Percentiles rank a stretch among this genome's conserved stretches.
These are phyloP conservation scores for Sporothrix brasiliensis DNA, from an alignment of 2,329 filamentous ascomycete species.

Conservation along the genomic window DNA sequence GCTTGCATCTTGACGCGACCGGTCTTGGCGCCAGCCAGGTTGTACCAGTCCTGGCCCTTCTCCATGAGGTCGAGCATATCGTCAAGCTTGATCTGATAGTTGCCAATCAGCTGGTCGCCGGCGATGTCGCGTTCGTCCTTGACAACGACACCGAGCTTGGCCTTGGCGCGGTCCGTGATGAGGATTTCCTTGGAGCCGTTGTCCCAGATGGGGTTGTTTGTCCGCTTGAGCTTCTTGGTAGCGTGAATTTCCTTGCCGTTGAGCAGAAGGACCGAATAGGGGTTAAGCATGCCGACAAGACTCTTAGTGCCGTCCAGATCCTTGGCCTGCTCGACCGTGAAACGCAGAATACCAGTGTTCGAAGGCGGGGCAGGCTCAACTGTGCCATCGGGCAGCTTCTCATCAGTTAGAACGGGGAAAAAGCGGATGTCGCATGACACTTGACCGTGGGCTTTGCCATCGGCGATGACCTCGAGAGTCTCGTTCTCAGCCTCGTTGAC, in stretches of 20 bases:
- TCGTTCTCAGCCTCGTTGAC: slow-evolving; percentile 80
- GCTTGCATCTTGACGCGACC: slow-evolving; percentile 88
- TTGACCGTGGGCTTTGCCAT: slow-evolving; percentile 80
- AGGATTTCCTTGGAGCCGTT: slow-evolving; percentile 91
- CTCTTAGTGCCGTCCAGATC: slow-evolving; percentile 92
- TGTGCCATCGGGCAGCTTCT: slow-evolving; percentile 74
- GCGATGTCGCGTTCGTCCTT: slow-evolving; percentile 91
- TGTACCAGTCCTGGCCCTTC: slow-evolving; percentile 96
- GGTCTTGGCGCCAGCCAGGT: slow-evolving; percentile 75
- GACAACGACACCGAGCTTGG: slow-evolving; percentile 86
- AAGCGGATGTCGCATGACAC: slow-evolving; percentile 84
- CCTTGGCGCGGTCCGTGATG: slow-evolving; percentile 88
- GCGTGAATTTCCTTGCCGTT: slow-evolving; percentile 90
- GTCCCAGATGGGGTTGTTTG: slow-evolving; percentile 96
- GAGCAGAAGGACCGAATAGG: slow-evolving; percentile 83
- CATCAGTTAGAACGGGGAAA: slow-evolving; percentile 84
- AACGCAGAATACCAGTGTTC: slow-evolving; percentile 90
- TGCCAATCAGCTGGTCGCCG: slow-evolving; percentile 81
- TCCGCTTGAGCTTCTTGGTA: slow-evolving; percentile 92
- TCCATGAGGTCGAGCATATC: slow-evolving; percentile 89
- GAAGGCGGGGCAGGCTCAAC: slow-evolving; percentile 80
- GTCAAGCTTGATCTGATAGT: slow-evolving; percentile 92
- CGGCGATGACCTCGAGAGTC: slow-evolving; percentile 78
- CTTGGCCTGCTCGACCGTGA: slow-evolving; percentile 94
- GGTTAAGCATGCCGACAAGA: slow-evolving; percentile 85